Evolutionary conservation across 73 alveolate genomes (phyloP).

Genomic region (Paramecium biaurelia): DNA sequence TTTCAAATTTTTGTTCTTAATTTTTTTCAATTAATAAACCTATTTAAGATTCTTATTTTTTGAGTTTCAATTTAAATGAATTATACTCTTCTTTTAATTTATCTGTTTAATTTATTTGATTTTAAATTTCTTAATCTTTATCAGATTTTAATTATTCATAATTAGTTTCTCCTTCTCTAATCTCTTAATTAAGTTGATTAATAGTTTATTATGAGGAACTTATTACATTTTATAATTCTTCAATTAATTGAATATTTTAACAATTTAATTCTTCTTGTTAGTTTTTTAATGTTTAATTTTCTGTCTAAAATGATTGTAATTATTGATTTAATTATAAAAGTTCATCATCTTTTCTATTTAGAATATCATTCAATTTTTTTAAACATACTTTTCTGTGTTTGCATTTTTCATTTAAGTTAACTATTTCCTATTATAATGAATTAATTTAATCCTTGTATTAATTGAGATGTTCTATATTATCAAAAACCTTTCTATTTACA

Average conservation of each 20-base stretch:
- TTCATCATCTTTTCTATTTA: background rate
- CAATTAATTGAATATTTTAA: background rate
- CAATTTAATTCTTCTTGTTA: background rate
- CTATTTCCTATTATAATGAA: background rate
- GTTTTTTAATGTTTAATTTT: background rate
- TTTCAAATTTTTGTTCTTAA: background rate
- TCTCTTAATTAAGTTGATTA: background rate
- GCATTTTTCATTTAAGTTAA: background rate
- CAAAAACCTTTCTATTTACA: background rate
- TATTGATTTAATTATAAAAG: background rate
- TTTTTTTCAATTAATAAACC: background rate
- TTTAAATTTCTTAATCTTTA: background rate
- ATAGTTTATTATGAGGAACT: background rate
- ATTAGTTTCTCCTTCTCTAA: background rate
- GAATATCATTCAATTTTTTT: slow-evolving; percentile 18
- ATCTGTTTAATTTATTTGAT: background rate
- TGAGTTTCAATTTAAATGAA: background rate
- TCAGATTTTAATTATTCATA: background rate
- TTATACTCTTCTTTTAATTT: background rate
- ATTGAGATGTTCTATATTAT: background rate
- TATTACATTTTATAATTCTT: background rate
- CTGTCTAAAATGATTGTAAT: background rate
- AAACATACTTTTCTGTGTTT: slow-evolving; percentile 32
- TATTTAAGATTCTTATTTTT: background rate
- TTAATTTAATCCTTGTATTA: background rate